phyloP scores from a whole-genome alignment of 164 flowering plant genomes.

The Cinnamomum micranthum region DNA sequence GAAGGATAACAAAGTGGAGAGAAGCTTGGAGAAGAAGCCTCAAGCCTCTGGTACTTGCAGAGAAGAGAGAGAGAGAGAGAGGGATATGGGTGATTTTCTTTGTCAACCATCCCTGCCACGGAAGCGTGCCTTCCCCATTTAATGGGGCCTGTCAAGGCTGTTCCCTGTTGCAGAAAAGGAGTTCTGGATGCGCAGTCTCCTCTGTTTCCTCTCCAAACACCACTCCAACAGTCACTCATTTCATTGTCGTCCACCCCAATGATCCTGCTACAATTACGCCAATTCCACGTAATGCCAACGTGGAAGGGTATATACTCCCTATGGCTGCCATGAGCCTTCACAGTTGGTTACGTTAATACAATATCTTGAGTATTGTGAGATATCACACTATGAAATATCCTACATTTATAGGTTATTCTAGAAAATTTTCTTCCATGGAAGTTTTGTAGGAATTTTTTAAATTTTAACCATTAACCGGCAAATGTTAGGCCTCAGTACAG shows the following conservation, averaged over 20 bases:
- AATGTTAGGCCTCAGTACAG: too few species aligned
- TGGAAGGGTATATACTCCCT: too few species aligned
- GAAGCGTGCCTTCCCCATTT: background rate
- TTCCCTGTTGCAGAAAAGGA: background rate
- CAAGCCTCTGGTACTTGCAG: background rate
- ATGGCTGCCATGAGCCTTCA: too few species aligned
- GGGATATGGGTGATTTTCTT: background rate
- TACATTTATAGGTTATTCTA: too few species aligned
- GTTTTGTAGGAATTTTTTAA: too few species aligned
- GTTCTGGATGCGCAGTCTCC: background rate
- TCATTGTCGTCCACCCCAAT: background rate
- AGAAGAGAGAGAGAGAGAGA: background rate
- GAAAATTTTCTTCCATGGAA: too few species aligned
- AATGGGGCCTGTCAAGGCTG: background rate
- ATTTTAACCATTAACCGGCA: accelerated
- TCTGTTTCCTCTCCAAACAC: background rate
- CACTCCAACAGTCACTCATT: background rate
- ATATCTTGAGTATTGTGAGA: background rate
- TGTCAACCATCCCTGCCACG: background rate
- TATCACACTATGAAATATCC: background rate
- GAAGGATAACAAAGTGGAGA: background rate
- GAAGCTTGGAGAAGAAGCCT: background rate
- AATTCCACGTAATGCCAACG: background rate
- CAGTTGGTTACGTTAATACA: too few species aligned
- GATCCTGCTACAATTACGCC: background rate